Conservation (phyloP, 1,284 basidiomycete species). For the Malassezia japonica region DNA sequence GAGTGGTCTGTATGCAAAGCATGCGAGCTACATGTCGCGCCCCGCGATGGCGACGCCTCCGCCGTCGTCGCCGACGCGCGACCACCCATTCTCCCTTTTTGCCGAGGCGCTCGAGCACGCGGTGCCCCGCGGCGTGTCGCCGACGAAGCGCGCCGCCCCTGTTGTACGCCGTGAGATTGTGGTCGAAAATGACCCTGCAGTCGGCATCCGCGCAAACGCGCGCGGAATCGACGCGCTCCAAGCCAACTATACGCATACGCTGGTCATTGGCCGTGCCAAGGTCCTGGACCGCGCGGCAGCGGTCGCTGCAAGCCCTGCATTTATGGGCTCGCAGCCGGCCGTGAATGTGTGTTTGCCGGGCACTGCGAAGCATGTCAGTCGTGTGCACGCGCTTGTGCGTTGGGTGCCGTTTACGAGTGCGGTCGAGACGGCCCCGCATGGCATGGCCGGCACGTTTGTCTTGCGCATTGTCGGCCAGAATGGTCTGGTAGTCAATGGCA, state of each 20-base stretch:
- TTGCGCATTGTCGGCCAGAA: constrained; percentile 43
- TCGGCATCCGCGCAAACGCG: not conserved
- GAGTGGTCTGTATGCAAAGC: not conserved
- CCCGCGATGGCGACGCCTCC: constrained; percentile 4
- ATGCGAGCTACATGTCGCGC: not conserved
- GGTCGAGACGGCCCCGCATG: not conserved
- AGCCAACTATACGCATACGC: constrained; percentile 8
- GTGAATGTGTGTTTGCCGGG: constrained; percentile 32
- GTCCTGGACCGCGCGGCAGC: not conserved
- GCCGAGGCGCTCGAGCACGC: constrained; percentile 2
- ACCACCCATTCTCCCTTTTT: not conserved
- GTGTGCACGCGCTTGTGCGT: constrained; percentile 42
- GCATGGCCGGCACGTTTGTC: constrained; percentile 29
- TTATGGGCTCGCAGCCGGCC: constrained; percentile 25
- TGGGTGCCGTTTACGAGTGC: constrained; percentile 33
- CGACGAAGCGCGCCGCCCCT: not conserved
- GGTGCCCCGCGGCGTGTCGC: not conserved
- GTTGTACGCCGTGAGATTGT: not conserved
- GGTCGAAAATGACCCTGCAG: not conserved
- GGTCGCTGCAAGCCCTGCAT: not conserved
- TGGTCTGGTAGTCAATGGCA: constrained; percentile 40
- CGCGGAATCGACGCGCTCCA: not conserved
- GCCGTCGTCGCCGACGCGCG: constrained; percentile 8
- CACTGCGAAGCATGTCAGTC: constrained; percentile 36
- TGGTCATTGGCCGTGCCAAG: constrained; percentile 11